These are phyloP conservation scores for Quercus cerris DNA, from an alignment of 306 rosid species.

Conservation along the genomic window DNA sequence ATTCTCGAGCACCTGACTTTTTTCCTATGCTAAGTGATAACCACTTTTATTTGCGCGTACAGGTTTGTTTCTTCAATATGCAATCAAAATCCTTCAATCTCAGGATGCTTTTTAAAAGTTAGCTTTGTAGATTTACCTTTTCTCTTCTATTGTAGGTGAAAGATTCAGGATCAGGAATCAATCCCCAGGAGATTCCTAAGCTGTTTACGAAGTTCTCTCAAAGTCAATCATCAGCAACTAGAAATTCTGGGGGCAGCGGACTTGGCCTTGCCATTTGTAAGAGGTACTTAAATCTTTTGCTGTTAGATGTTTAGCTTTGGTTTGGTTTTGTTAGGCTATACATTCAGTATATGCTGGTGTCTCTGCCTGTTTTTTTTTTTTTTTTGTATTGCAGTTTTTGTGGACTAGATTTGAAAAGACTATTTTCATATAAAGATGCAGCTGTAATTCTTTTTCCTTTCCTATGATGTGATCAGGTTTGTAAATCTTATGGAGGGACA, in stretches of 20 bases:
- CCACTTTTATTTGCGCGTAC: slow-evolving; percentile 84
- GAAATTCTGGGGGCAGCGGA: slow-evolving; percentile 71
- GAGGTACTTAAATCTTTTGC: slow-evolving; percentile 49
- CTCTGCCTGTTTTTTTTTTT: not conserved
- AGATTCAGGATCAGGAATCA: slow-evolving; percentile 87
- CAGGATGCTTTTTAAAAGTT: slow-evolving; percentile 7
- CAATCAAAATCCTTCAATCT: slow-evolving; percentile 21
- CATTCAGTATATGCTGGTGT: not conserved
- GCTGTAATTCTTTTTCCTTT: slow-evolving; percentile 3
- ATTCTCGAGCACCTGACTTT: slow-evolving; percentile 66
- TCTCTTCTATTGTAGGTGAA: slow-evolving; percentile 50
- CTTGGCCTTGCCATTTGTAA: slow-evolving; percentile 93
- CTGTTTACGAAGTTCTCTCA: slow-evolving; percentile 86
- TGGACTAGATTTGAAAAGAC: not conserved
- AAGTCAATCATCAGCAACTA: slow-evolving; percentile 59
- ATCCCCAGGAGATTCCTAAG: slow-evolving; percentile 80
- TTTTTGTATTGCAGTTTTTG: not conserved
- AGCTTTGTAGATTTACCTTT: not conserved
- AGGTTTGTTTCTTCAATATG: slow-evolving; percentile 57
- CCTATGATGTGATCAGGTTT: slow-evolving; percentile 60
- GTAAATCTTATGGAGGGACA: slow-evolving; percentile 96
- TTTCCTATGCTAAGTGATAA: slow-evolving; percentile 58
- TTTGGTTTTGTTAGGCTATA: not conserved
- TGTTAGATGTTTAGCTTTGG: slow-evolving; percentile 8
- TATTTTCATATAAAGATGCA: not conserved